These are phyloP conservation scores for Rhodosporidiobolus sp. DNA, from an alignment of 768 basidiomycete genomes.

Conservation along the genomic window DNA sequence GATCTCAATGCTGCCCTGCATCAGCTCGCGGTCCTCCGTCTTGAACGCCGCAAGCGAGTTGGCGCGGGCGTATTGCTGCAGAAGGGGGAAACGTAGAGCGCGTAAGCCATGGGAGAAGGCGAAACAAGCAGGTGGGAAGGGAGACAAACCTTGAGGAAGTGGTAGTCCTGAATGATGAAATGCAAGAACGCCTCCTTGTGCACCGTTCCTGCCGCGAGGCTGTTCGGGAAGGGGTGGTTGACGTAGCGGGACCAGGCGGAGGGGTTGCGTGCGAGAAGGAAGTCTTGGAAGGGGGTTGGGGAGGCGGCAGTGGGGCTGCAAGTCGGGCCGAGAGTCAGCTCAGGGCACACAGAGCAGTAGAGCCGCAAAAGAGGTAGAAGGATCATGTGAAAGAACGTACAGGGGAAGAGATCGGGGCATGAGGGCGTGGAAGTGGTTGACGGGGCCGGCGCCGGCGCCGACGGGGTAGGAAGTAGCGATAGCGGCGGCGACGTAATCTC, in stretches of 20 bases:
- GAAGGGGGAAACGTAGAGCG: slow-evolving; percentile 1
- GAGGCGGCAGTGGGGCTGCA: slow-evolving; percentile 65
- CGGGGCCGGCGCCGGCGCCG: slow-evolving; percentile 74
- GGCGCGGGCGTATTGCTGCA: slow-evolving; percentile 80
- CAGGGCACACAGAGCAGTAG: background rate
- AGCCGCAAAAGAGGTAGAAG: background rate
- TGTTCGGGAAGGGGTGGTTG: slow-evolving; percentile 76
- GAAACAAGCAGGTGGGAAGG: background rate
- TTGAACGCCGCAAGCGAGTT: slow-evolving; percentile 78
- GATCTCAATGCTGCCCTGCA: slow-evolving; percentile 62
- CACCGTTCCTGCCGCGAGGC: slow-evolving; percentile 70
- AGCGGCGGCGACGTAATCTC: slow-evolving; percentile 68
- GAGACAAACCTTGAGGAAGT: slow-evolving; percentile 34
- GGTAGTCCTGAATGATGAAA: slow-evolving; percentile 85
- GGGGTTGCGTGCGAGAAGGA: slow-evolving; percentile 49
- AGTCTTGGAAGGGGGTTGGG: slow-evolving; percentile 57
- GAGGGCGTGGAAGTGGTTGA: slow-evolving; percentile 76
- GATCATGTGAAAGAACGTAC: too few relatives aligned
- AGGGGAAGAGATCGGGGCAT: slow-evolving; percentile 55
- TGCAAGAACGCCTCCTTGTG: slow-evolving; percentile 66
- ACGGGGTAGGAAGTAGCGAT: slow-evolving; percentile 67
- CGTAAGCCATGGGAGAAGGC: background rate
- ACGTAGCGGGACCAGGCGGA: slow-evolving; percentile 70
- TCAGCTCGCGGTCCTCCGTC: slow-evolving; percentile 61
- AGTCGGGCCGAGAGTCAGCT: slow-evolving; percentile 61